Conservation (phyloP, 2,329 filamentous ascomycete genomes). For the Pseudopithomyces chartarum region DNA sequence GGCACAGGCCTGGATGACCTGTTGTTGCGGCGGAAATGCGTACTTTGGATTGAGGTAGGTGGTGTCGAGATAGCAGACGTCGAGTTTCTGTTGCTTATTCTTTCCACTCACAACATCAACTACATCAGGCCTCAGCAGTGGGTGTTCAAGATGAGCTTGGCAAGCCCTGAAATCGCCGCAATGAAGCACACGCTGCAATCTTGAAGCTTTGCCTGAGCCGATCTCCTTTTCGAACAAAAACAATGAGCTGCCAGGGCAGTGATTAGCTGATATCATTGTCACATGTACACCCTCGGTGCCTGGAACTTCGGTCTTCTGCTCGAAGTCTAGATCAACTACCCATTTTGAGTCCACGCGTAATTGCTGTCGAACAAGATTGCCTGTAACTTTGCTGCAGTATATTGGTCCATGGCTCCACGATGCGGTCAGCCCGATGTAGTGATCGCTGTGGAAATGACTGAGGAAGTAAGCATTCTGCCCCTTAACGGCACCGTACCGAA, state of each 20-base stretch:
- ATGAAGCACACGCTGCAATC: slow-evolving; percentile 81
- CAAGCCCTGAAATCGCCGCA: slow-evolving; percentile 97
- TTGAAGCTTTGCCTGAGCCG: slow-evolving; percentile 63
- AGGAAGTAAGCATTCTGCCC: slow-evolving; percentile 95
- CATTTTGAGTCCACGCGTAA: slow-evolving; percentile 84
- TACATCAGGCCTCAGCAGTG: slow-evolving; percentile 76
- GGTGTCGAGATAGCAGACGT: slow-evolving; percentile 95
- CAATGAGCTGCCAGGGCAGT: slow-evolving; percentile 92
- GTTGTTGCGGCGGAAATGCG: slow-evolving; percentile 85
- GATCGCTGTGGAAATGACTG: slow-evolving; percentile 97
- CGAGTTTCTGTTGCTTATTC: slow-evolving; percentile 80
- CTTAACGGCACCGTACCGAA: slow-evolving; percentile 90
- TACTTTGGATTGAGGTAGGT: slow-evolving; percentile 97
- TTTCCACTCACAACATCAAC: slow-evolving; percentile 73
- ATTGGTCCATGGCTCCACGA: slow-evolving; percentile 94
- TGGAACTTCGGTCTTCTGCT: slow-evolving; percentile 77
- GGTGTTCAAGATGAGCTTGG: slow-evolving; percentile 80
- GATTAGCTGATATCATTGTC: slow-evolving; percentile 95
- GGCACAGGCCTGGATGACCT: slow-evolving; percentile 86
- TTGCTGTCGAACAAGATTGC: slow-evolving; percentile 84
- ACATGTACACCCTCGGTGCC: slow-evolving; percentile 82
- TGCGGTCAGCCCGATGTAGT: slow-evolving; percentile 88
- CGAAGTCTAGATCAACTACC: slow-evolving; percentile 84
- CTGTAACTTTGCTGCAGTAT: slow-evolving; percentile 93
- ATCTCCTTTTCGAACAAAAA: slow-evolving; percentile 87